Conservation (phyloP, 352 stramenopile species). For the Globisporangium parvum region DNA sequence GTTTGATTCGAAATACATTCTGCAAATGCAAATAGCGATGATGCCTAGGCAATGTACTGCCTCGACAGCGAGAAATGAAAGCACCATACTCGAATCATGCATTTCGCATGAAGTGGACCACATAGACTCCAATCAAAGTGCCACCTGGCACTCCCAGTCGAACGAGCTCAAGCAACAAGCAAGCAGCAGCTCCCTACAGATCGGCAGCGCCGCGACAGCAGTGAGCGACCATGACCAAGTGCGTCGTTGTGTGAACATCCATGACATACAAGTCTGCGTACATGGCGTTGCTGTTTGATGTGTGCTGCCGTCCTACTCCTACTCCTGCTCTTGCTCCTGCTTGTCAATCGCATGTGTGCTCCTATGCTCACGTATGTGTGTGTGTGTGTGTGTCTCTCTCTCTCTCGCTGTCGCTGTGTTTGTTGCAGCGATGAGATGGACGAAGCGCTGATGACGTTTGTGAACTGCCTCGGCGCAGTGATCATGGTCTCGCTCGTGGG, state of each 20-base stretch:
- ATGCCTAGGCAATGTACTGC: no score
- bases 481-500: constrained; percentile 87
- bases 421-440: constrained; percentile 79
- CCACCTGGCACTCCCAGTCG: not conserved
- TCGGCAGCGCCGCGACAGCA: not conserved
- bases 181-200: not conserved
- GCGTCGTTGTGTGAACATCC: not conserved
- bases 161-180: not conserved
- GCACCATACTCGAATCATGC: no score
- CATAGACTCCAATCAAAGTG: not conserved
- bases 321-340: not conserved
- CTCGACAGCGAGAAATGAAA: no score
- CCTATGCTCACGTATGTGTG: constrained; percentile 7
- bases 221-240: constrained; percentile 1
- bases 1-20: not conserved
- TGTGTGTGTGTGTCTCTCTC: constrained; percentile 6
- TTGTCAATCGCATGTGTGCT: not conserved
- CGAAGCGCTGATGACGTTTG: constrained; percentile 80
- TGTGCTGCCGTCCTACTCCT: not conserved
- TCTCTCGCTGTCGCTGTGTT: not conserved
- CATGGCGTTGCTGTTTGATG: no score
- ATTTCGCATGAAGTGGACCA: no score
- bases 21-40: no score
- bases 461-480: constrained; percentile 80
- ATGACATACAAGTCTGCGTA: no score